phyloP scores from a whole-genome alignment of 768 basidiomycete species.

The Kwoniella mangroviensis region DNA sequence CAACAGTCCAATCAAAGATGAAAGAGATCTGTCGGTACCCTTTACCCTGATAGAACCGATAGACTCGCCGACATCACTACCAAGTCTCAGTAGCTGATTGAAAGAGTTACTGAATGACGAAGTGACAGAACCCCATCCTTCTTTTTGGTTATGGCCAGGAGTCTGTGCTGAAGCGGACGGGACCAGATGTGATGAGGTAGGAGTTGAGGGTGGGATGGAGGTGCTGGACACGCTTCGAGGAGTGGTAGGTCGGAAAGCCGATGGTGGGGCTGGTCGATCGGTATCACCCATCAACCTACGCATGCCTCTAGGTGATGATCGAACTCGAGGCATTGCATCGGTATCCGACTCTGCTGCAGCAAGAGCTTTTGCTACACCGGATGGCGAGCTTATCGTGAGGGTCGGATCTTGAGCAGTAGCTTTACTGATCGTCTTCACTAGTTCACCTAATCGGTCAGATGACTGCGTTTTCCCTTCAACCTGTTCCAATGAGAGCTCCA shows the following conservation, averaged over 20 bases:
- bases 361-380: neutral
- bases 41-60: slow-evolving; percentile 37
- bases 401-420: slow-evolving; percentile 39
- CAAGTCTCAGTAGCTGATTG: slow-evolving; percentile 44
- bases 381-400: neutral
- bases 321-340: slow-evolving; percentile 6
- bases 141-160: slow-evolving; percentile 11
- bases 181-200: neutral
- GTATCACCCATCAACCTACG: slow-evolving; percentile 9
- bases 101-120: slow-evolving; percentile 46
- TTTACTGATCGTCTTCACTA: slow-evolving; percentile 45
- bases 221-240: slow-evolving; percentile 23
- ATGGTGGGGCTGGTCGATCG: slow-evolving; percentile 23
- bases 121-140: slow-evolving; percentile 47
- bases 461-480: slow-evolving; percentile 33
- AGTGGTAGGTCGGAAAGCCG: slow-evolving; percentile 24
- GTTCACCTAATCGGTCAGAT: slow-evolving; percentile 33
- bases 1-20: slow-evolving; percentile 40
- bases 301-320: slow-evolving; percentile 3
- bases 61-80: slow-evolving; percentile 38
- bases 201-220: slow-evolving; percentile 11
- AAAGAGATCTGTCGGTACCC: slow-evolving; percentile 37
- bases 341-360: slow-evolving; percentile 9
- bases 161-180: neutral
- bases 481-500: slow-evolving; percentile 44